Conservation (phyloP, 2,329 filamentous ascomycete species). For the Aspergillus eucalypticola region DNA sequence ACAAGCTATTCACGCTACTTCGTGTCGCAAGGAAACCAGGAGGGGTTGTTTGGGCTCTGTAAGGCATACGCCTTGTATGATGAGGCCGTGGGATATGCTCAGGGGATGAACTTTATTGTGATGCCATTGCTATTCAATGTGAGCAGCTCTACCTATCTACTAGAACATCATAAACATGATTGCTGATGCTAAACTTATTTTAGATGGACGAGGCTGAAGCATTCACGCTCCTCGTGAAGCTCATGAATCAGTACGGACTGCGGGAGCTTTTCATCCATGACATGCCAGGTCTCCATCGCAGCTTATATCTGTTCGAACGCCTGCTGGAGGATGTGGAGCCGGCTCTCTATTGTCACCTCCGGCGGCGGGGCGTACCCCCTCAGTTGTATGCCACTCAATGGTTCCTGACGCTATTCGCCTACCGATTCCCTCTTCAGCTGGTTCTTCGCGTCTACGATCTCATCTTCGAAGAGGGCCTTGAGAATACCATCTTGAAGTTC, state of each 20-base stretch:
- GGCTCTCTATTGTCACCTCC: slow-evolving; percentile 90
- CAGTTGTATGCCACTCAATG: slow-evolving; percentile 97
- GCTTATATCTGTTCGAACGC: slow-evolving; percentile 92
- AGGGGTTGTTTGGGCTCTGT: slow-evolving; percentile 91
- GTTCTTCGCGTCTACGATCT: slow-evolving; percentile 96
- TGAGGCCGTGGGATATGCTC: slow-evolving; percentile 90
- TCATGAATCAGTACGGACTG: slow-evolving; percentile 96
- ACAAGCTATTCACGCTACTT: slow-evolving; percentile 98
- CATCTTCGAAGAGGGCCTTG: slow-evolving; percentile 88
- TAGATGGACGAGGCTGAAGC: slow-evolving; percentile 97
- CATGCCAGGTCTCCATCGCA: slow-evolving; percentile 93
- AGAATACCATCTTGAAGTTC: slow-evolving; percentile 86
- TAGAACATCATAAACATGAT: background rate
- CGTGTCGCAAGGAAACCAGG: slow-evolving; percentile 84
- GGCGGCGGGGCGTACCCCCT: slow-evolving; percentile 80
- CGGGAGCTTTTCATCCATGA: slow-evolving; percentile 92
- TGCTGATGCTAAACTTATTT: slow-evolving; percentile 2
- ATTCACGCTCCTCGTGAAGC: slow-evolving; percentile 84
- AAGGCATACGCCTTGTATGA: slow-evolving; percentile 97
- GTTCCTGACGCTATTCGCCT: slow-evolving; percentile 98
- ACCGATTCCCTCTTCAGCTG: slow-evolving; percentile 92
- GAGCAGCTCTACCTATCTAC: slow-evolving; percentile 38
- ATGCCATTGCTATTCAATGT: slow-evolving; percentile 96
- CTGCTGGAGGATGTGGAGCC: slow-evolving; percentile 92
- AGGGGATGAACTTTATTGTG: slow-evolving; percentile 97